phyloP scores from a whole-genome alignment of 1,284 basidiomycete species.

The Ustilago esculenta region DNA sequence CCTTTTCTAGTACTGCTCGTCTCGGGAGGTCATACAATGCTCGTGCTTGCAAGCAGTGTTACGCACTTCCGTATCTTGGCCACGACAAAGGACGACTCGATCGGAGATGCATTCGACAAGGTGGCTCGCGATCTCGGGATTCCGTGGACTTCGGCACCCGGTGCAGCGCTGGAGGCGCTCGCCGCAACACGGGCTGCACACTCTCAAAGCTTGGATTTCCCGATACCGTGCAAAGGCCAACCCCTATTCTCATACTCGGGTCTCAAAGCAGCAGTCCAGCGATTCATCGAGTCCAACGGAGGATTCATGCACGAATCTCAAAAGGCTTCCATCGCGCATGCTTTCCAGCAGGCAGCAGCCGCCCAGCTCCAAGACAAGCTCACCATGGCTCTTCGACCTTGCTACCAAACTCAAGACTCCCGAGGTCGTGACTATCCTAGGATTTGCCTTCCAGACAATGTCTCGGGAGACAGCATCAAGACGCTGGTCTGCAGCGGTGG shows the following conservation, averaged over 20 bases:
- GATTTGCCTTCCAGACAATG: constrained; percentile 8
- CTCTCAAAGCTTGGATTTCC: constrained; percentile 15
- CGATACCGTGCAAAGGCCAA: constrained; percentile 47
- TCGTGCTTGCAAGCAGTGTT: constrained; percentile 52
- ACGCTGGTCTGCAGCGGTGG: constrained; percentile 63
- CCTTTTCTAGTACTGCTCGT: constrained; percentile 64
- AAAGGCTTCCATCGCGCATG: constrained; percentile 33
- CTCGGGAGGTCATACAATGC: constrained; percentile 64
- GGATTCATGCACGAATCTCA: background rate
- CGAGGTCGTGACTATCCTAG: constrained; percentile 14
- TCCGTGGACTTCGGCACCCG: constrained; percentile 57
- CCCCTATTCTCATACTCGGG: constrained; percentile 61
- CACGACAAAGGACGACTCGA: constrained; percentile 59
- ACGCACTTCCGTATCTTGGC: constrained; percentile 54
- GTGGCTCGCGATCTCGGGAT: constrained; percentile 56
- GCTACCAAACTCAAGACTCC: constrained; percentile 1
- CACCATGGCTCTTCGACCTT: constrained; percentile 29
- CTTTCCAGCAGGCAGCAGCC: constrained; percentile 59
- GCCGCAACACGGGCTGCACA: background rate
- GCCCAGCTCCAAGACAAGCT: constrained; percentile 62
- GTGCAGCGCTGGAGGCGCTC: constrained; percentile 54
- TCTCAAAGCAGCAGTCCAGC: constrained; percentile 46
- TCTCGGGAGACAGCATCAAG: constrained; percentile 20
- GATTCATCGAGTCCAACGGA: constrained; percentile 24
- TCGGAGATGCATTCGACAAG: constrained; percentile 65